These are phyloP conservation scores for Eimeria mitis DNA, from an alignment of 169 alveolate genomes.

Conservation along the genomic window DNA sequence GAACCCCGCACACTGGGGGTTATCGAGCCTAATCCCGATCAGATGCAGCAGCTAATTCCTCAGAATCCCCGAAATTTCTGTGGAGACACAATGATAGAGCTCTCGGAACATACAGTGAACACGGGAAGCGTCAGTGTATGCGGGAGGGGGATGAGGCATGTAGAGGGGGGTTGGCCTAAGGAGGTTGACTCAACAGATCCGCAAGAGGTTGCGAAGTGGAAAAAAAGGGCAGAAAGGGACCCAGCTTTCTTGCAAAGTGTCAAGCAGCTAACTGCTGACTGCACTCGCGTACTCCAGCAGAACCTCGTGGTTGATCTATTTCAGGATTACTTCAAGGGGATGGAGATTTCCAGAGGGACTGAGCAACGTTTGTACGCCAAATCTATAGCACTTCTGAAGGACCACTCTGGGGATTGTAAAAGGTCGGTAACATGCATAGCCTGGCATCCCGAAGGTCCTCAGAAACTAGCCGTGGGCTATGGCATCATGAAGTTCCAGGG, in stretches of 20 bases:
- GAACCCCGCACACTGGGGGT: constrained; percentile 82
- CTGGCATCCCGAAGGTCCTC: constrained; percentile 95
- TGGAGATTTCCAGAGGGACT: constrained; percentile 45
- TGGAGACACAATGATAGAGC: constrained; percentile 91
- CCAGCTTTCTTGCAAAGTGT: constrained; percentile 90
- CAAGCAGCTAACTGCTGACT: constrained; percentile 88
- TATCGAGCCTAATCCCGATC: constrained; percentile 77
- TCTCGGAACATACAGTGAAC: constrained; percentile 92
- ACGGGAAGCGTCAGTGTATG: constrained; percentile 92
- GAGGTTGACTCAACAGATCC: constrained; percentile 94
- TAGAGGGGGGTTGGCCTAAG: constrained; percentile 97
- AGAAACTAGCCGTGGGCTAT: constrained; percentile 93
- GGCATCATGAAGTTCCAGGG: constrained; percentile 91
- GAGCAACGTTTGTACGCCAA: constrained; percentile 52
- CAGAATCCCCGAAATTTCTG: constrained; percentile 89
- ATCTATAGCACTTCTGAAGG: constrained; percentile 75
- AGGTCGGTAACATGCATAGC: constrained; percentile 93
- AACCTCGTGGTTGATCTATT: constrained; percentile 94
- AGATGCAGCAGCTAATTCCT: constrained; percentile 68
- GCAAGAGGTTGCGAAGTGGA: constrained; percentile 92
- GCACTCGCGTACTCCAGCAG: constrained; percentile 90
- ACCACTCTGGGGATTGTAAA: constrained; percentile 88
- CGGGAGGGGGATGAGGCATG: constrained; percentile 92
- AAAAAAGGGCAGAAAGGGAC: constrained; percentile 93
- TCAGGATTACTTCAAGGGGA: constrained; percentile 94